These are phyloP conservation scores for Croton setiger DNA, from an alignment of 441 rosid species.

Conservation along the genomic window DNA sequence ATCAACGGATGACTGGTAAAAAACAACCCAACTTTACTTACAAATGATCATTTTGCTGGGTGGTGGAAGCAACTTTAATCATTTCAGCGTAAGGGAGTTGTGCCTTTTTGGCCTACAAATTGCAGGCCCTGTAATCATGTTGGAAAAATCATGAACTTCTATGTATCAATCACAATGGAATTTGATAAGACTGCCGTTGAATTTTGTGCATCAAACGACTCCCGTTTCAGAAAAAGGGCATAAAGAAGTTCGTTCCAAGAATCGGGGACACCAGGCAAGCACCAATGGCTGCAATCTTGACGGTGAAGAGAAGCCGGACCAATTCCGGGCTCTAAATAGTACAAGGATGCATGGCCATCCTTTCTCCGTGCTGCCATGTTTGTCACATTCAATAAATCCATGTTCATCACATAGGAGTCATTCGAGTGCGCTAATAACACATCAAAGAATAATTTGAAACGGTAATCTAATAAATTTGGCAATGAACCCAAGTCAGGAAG, in stretches of 20 bases:
- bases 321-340: conserved; percentile 31
- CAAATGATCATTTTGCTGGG: conserved; percentile 6
- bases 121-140: neutral
- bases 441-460: conserved; percentile 27
- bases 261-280: conserved; percentile 70
- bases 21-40: conserved; percentile 2
- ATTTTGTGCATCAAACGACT: conserved; percentile 9
- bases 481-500: conserved; percentile 43
- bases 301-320: conserved; percentile 44
- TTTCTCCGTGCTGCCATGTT: conserved; percentile 41
- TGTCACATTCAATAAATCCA: conserved; percentile 48
- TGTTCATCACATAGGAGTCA: conserved; percentile 20
- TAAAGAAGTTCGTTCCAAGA: conserved; percentile 63
- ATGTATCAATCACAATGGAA: conserved; percentile 9
- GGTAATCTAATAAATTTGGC: conserved; percentile 28
- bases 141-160: neutral
- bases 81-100: neutral
- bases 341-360: conserved; percentile 58
- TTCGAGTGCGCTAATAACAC: conserved; percentile 29
- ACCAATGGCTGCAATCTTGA: conserved; percentile 75
- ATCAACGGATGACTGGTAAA: conserved; percentile 1
- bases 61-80: conserved; percentile 6
- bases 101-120: neutral
- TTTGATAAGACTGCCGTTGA: conserved; percentile 13
- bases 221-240: conserved; percentile 43